Evolutionary conservation across 345 rosid species (phyloP).

Genomic region (Citrus reticulata): DNA sequence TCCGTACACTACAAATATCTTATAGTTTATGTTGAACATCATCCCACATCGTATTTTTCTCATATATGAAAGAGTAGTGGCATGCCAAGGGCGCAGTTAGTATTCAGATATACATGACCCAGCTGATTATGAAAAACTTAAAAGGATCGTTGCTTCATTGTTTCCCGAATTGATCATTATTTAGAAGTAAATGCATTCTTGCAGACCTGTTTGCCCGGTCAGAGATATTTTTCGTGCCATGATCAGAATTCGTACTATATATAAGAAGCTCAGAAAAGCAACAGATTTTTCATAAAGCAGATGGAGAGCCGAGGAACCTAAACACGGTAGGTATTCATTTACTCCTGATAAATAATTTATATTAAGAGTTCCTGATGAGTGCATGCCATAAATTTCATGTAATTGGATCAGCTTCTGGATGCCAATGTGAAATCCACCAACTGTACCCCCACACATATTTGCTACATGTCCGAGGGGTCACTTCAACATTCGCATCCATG

Average conservation of each 20-base stretch:
- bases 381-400: background rate
- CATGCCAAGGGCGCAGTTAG: conserved; percentile 38
- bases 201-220: conserved; percentile 60
- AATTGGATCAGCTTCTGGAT: background rate
- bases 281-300: conserved; percentile 36
- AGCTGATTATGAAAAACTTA: background rate
- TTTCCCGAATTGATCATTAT: conserved; percentile 9
- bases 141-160: background rate
- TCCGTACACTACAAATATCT: no score
- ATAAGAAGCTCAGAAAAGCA: conserved; percentile 41
- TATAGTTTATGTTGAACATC: no score
- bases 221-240: conserved; percentile 23
- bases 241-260: conserved; percentile 26
- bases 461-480: background rate
- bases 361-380: background rate
- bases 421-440: background rate
- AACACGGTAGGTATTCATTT: conserved; percentile 1
- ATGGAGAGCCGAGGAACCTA: conserved; percentile 15
- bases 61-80: background rate
- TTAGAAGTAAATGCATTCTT: conserved; percentile 11
- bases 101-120: conserved; percentile 58
- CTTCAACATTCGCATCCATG: background rate
- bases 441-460: background rate
- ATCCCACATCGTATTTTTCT: no score
- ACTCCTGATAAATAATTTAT: background rate